These are phyloP conservation scores for Chamaecyparis obtusa DNA, from an alignment of 75 land plant genomes.

Conservation along the genomic window DNA sequence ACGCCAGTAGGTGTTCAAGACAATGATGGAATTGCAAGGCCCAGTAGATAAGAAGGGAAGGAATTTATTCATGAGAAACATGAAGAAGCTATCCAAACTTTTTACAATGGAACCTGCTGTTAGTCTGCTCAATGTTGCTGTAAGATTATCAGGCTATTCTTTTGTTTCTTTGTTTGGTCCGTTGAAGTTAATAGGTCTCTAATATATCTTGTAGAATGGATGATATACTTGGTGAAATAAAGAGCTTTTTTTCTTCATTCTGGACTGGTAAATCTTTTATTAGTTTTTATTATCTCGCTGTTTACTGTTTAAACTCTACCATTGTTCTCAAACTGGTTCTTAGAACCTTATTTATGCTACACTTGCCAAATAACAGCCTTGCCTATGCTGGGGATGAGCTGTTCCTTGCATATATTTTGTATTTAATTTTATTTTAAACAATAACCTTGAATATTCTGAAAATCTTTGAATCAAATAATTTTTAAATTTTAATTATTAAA, in stretches of 20 bases:
- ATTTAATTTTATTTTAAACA: too few relatives aligned
- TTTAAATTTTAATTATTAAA: too few relatives aligned
- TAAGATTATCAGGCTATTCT: constrained; percentile 32
- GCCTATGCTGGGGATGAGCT: too few relatives aligned
- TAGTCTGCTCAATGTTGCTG: constrained; percentile 84
- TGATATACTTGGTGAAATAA: too few relatives aligned
- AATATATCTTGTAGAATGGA: background rate
- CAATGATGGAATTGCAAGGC: constrained; percentile 33
- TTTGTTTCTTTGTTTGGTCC: constrained; percentile 1
- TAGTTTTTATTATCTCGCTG: background rate
- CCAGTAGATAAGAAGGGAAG: background rate
- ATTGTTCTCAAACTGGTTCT: background rate
- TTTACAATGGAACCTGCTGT: constrained; percentile 49
- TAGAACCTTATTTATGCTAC: background rate
- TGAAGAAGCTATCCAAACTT: constrained; percentile 21
- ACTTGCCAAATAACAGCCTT: background rate
- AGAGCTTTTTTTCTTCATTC: background rate
- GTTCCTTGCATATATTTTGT: too few relatives aligned
- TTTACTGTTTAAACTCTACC: background rate
- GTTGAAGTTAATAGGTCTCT: constrained; percentile 3
- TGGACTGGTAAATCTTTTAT: background rate
- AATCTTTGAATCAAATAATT: too few relatives aligned
- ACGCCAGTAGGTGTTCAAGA: constrained; percentile 37
- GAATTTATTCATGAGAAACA: background rate
- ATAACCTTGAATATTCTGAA: too few relatives aligned